Conservation (phyloP, 768 basidiomycete species). For the Macrocybe gigantea region DNA sequence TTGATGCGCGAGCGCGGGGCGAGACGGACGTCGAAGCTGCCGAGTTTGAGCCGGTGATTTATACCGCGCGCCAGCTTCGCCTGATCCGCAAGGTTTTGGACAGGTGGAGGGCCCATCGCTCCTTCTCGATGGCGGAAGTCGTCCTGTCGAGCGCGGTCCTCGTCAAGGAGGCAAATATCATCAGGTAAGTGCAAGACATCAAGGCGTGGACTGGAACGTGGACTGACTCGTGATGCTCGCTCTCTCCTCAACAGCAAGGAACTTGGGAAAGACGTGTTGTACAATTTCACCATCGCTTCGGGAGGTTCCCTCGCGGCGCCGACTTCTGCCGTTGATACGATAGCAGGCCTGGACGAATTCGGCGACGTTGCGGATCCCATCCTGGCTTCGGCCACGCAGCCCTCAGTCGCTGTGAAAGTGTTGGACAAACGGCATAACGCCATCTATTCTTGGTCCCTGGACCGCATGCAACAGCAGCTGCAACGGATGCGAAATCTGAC, state of each 20-base stretch:
- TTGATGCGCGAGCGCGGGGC: constrained; percentile 73
- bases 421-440: constrained; percentile 83
- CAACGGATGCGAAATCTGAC: constrained; percentile 92
- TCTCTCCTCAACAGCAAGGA: constrained; percentile 55
- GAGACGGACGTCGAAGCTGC: constrained; percentile 59
- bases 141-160: constrained; percentile 79
- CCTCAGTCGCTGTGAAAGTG: constrained; percentile 86
- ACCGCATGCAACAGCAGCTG: constrained; percentile 82
- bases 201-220: not conserved
- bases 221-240: not conserved
- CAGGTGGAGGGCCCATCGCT: constrained; percentile 78
- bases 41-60: constrained; percentile 76
- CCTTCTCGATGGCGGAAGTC: constrained; percentile 90
- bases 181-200: constrained; percentile 48
- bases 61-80: constrained; percentile 74
- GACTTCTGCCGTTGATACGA: constrained; percentile 76
- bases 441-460: constrained; percentile 88
- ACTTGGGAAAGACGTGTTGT: constrained; percentile 79
- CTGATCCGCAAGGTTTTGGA: constrained; percentile 79
- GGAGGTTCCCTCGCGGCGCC: constrained; percentile 76
- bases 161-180: constrained; percentile 92
- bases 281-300: constrained; percentile 90
- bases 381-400: constrained; percentile 67
- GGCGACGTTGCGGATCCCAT: constrained; percentile 88
- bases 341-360: constrained; percentile 85